These are phyloP conservation scores for Corymbia citriodora DNA, from an alignment of 441 rosid species.

Conservation along the genomic window DNA sequence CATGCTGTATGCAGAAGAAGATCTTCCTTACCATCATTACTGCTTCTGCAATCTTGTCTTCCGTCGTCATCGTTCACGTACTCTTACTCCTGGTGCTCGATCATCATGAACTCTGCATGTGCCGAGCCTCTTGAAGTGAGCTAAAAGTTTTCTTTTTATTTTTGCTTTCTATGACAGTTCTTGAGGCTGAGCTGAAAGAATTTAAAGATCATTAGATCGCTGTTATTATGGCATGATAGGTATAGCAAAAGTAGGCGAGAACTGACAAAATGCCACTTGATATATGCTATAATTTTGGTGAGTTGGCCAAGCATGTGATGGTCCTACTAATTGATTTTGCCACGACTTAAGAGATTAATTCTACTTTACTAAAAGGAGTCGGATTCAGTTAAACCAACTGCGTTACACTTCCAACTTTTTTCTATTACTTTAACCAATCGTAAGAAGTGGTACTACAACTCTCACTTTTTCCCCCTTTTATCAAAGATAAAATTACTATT, in stretches of 20 bases:
- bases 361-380: neutral
- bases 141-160: neutral
- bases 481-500: neutral
- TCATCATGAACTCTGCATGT: neutral
- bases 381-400: neutral
- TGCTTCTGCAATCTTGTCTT: neutral
- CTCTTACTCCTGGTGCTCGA: neutral
- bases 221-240: conserved; percentile 15
- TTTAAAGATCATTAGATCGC: conserved; percentile 19
- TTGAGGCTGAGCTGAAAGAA: conserved; percentile 8
- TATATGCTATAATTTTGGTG: conserved; percentile 24
- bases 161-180: neutral
- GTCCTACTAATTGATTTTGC: conserved; percentile 30
- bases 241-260: conserved; percentile 27
- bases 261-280: conserved; percentile 49
- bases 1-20: neutral
- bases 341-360: conserved; percentile 19
- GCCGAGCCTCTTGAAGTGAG: neutral
- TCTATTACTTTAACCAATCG: neutral
- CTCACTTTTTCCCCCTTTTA: neutral
- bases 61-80: neutral
- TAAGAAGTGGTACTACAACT: neutral
- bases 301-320: conserved; percentile 39
- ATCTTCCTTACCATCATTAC: neutral
- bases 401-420: neutral